phyloP scores from a whole-genome alignment of 306 rosid species.

The Cucurbita ficifolia region DNA sequence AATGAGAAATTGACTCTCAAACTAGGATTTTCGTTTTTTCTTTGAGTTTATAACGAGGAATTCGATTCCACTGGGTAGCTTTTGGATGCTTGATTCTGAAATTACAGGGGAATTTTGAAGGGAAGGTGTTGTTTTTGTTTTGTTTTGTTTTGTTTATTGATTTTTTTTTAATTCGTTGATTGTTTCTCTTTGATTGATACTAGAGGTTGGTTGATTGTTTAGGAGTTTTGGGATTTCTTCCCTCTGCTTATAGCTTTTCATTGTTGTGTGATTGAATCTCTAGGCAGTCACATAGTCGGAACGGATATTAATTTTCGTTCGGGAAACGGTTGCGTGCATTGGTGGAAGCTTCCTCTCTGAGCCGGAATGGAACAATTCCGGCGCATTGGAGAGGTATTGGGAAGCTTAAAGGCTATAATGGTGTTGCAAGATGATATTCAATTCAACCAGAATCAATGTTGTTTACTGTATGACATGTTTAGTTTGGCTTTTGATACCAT shows the following conservation, averaged over 20 bases:
- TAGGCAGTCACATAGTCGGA: neutral
- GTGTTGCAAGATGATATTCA: conserved; percentile 62
- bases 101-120: neutral
- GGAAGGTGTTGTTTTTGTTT: neutral
- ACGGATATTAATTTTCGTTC: neutral
- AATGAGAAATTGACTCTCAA: neutral
- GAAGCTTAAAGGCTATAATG: conserved; percentile 79
- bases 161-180: neutral
- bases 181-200: neutral
- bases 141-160: neutral
- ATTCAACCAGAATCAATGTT: conserved; percentile 58
- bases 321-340: neutral
- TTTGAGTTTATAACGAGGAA: neutral
- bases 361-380: conserved; percentile 95
- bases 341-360: neutral
- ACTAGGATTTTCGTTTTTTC: neutral
- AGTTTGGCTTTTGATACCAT: conserved; percentile 64
- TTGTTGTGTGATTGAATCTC: neutral
- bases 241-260: neutral
- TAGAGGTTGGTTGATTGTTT: neutral
- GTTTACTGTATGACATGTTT: conserved; percentile 44
- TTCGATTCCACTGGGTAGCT: neutral
- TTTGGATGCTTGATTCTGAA: neutral
- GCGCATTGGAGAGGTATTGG: conserved; percentile 86
- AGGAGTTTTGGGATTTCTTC: neutral